Base-by-base conservation (phyloP, 176 grass and related monocot species). In the Chloris gayana region DNA sequence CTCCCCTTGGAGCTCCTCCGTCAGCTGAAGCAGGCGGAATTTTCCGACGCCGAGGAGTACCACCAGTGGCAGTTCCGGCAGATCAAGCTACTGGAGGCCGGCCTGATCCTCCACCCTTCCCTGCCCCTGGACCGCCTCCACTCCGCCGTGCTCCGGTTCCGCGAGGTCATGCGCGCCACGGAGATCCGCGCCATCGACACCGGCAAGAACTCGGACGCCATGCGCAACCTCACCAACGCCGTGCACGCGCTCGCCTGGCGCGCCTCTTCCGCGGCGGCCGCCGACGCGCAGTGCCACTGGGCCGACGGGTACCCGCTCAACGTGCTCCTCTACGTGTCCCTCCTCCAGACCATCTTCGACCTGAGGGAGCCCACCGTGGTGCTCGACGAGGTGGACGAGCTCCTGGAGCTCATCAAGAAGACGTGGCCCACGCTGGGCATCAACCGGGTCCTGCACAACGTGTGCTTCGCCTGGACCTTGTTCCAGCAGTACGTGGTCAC, bases 1-100 rank as follows among this genome's bases (percentile, higher is more conserved):
- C 90, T 98, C 5, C 96, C 96, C 3, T 44, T 98, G 29, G 96
- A 98, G 82, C 96, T 95, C 82, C 90, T 98, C n/a, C 90, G 95
- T 35, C 92, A 98, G 64, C 83, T 98, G 3, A 91, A 93, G 81
- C 77, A 86, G 17, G 71, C 88, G 0, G 95, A 98, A 72, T 98
- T 98, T 84, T 37, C 66, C 0, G 68, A 93, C 61, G 33, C 38
- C 9, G 85, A 91, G 47, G 92, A 95, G 86, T 95, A 98, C 88
- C 90, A 95, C 87, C 83, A 87, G 51, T 98, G 95, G 95, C 90
- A 95, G 69, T 77, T 83, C 67, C 88, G 96, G 18, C 96, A 98
- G 82, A 61, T 98, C 25, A 98, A 91, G 82, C 83, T 98, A 72
- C 86, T 98, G 1, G 92, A 95, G 89, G 92, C 90, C 0, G 88